phyloP scores from a whole-genome alignment of 257 asterid genomes.

The Ilex asprella region DNA sequence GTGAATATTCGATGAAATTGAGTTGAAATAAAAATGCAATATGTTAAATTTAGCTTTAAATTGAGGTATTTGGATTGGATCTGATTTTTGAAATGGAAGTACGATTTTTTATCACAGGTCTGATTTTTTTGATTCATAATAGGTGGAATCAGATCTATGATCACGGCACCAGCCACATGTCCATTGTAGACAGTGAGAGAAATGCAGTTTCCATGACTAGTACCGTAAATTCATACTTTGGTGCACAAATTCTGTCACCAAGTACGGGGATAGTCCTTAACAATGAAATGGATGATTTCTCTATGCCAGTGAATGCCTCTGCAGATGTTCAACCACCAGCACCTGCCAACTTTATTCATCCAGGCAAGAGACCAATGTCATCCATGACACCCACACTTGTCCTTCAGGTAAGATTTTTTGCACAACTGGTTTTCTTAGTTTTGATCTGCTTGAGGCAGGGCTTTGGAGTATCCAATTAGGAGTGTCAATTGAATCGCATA shows the following conservation, averaged over 20 bases:
- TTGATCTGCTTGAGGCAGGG: too few relatives aligned
- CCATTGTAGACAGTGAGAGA: neutral
- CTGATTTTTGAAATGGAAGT: too few relatives aligned
- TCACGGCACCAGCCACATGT: constrained; percentile 1
- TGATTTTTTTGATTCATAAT: neutral
- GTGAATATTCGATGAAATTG: too few relatives aligned
- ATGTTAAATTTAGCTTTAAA: too few relatives aligned
- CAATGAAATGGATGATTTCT: constrained; percentile 6
- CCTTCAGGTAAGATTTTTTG: neutral
- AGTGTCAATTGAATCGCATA: too few relatives aligned
- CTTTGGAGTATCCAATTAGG: too few relatives aligned
- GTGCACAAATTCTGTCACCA: neutral
- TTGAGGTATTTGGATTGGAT: too few relatives aligned
- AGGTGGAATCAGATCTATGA: constrained; percentile 4
- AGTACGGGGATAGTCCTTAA: constrained; percentile 1
- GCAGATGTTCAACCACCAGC: neutral
- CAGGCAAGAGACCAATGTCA: constrained; percentile 4
- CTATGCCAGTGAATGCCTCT: neutral
- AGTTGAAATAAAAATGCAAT: too few relatives aligned
- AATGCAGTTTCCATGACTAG: neutral
- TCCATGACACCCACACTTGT: neutral
- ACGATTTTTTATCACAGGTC: too few relatives aligned
- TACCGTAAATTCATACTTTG: neutral
- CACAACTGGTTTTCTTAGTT: too few relatives aligned
- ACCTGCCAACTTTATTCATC: neutral